Evolutionary conservation across 225 moss, liverwort and hornwort genomes (phyloP).

Genomic region (Pseudisothecium myosuroides): DNA sequence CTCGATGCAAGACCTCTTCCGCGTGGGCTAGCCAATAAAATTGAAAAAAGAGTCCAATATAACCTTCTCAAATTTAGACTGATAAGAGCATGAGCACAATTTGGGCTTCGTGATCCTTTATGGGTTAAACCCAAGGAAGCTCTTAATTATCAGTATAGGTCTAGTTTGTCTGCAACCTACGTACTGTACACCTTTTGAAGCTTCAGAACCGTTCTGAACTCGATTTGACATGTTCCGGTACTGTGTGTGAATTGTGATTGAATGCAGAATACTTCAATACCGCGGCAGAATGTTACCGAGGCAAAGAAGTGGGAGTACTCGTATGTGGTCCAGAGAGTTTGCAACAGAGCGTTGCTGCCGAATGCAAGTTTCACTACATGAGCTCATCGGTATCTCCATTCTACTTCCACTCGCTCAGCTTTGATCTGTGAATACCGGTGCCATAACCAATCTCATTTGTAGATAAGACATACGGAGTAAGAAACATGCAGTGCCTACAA

Average conservation of each 20-base stretch:
- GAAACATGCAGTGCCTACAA: neutral
- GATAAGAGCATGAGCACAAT: neutral
- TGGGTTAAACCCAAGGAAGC: neutral
- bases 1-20: no score
- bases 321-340: constrained; percentile 41
- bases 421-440: constrained; percentile 15
- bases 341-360: constrained; percentile 26
- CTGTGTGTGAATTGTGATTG: neutral
- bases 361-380: constrained; percentile 26
- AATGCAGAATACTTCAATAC: constrained; percentile 34
- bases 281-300: constrained; percentile 12
- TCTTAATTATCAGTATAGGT: neutral
- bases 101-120: neutral
- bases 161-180: neutral
- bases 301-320: constrained; percentile 36
- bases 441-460: neutral
- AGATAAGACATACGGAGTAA: neutral
- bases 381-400: constrained; percentile 12
- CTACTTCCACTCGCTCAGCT: constrained; percentile 45
- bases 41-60: neutral
- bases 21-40: neutral
- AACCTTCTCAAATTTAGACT: neutral
- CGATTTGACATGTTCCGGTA: neutral
- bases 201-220: neutral
- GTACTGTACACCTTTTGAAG: neutral